phyloP scores from a whole-genome alignment of 1,284 basidiomycete species.

The Tilletia walkeri region DNA sequence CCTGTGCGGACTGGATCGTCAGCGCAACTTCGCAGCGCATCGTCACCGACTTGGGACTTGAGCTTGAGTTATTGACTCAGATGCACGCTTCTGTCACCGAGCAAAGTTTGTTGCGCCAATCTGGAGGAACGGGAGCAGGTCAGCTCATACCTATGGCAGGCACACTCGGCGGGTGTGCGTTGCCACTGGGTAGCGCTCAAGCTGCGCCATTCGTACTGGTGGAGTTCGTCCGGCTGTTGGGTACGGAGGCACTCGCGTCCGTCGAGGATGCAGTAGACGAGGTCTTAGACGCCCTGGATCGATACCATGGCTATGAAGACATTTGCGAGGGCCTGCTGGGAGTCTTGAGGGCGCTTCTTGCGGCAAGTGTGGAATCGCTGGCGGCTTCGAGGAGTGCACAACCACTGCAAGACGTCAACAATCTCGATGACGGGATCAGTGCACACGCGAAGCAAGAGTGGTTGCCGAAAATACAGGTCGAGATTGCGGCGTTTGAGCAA shows the following conservation, averaged over 20 bases:
- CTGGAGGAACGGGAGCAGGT: not conserved
- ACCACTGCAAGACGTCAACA: no score
- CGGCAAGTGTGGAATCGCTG: slow-evolving; percentile 11
- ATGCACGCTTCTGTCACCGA: not conserved
- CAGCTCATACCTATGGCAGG: not conserved
- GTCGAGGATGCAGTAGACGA: slow-evolving; percentile 54
- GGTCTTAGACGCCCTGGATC: slow-evolving; percentile 50
- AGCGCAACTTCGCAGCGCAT: slow-evolving; percentile 45
- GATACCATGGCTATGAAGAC: slow-evolving; percentile 42
- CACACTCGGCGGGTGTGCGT: slow-evolving; percentile 8
- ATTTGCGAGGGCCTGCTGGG: slow-evolving; percentile 42
- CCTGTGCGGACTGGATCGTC: slow-evolving; percentile 49
- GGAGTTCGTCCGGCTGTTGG: slow-evolving; percentile 48
- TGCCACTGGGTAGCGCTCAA: slow-evolving; percentile 26
- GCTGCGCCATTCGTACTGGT: slow-evolving; percentile 52
- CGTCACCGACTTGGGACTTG: slow-evolving; percentile 23
- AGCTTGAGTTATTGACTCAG: slow-evolving; percentile 16
- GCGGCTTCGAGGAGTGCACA: not conserved
- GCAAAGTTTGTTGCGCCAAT: no score
- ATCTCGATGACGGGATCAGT: no score
- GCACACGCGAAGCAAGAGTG: not conserved
- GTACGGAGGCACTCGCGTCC: slow-evolving; percentile 43
- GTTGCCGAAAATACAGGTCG: slow-evolving; percentile 11
- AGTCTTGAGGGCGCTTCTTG: slow-evolving; percentile 36
- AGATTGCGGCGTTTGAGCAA: slow-evolving; percentile 20